Evolutionary conservation across 768 basidiomycete species (phyloP).

Genomic region (Tylopilus plumbeoviolaceoides): DNA sequence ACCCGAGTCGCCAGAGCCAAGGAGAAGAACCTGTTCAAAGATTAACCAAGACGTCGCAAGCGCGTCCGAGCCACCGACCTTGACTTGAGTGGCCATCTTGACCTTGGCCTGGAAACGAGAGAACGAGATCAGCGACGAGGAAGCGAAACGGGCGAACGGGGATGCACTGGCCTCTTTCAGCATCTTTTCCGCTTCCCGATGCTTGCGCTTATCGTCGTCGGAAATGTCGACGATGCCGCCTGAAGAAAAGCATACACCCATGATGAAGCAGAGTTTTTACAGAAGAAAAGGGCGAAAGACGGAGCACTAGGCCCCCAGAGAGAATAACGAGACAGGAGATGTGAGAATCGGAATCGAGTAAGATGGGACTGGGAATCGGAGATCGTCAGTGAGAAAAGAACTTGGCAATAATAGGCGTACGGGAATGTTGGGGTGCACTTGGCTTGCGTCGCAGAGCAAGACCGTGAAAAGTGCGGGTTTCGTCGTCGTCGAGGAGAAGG

Average conservation of each 20-base stretch:
- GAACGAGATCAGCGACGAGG: neutral
- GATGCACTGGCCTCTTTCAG: conserved; percentile 60
- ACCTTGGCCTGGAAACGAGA: conserved; percentile 57
- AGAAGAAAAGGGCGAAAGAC: neutral
- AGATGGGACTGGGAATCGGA: neutral
- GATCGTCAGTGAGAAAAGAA: neutral
- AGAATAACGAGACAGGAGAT: neutral
- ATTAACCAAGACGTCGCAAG: neutral
- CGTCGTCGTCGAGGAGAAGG: neutral
- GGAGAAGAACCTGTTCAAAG: conserved; percentile 62
- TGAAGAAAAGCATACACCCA: conserved; percentile 82
- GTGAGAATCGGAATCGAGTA: neutral
- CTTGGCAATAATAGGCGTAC: neutral
- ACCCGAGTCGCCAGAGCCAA: conserved; percentile 92
- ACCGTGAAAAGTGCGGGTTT: conserved; percentile 8
- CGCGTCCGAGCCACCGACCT: conserved; percentile 43
- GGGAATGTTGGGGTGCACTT: conserved; percentile 1
- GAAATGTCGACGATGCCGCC: conserved; percentile 49
- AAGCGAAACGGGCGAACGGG: neutral
- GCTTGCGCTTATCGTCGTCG: conserved; percentile 63
- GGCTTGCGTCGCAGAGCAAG: conserved; percentile 17
- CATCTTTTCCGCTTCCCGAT: conserved; percentile 71
- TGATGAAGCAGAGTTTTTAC: conserved; percentile 25
- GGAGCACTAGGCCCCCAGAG: conserved; percentile 16
- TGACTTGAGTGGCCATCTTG: conserved; percentile 68